A percentile compares a stretch with the other conserved stretches of the same genome.
Conservation (phyloP, 306 rosid species). For the Ammopiptanthus mongolicus region DNA sequence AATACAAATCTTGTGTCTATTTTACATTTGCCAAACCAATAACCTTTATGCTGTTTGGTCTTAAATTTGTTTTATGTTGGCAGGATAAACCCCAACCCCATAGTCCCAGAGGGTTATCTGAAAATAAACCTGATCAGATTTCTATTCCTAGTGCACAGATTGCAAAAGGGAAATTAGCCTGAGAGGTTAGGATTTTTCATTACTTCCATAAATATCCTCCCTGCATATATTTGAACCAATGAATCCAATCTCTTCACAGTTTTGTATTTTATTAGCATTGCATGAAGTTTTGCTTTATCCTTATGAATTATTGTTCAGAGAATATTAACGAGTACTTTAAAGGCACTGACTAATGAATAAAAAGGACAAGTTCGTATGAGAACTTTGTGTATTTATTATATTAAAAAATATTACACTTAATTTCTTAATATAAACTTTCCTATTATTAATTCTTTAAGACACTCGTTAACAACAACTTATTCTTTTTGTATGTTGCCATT, state of each 20-base stretch:
- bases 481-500: constrained; percentile 31
- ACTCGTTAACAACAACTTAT: too few species aligned
- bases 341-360: too few species aligned
- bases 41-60: not conserved
- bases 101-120: constrained; percentile 47
- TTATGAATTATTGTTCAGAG: too few species aligned
- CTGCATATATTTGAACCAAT: constrained; percentile 2
- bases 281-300: constrained; percentile 22
- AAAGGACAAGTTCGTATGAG: too few species aligned
- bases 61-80: constrained; percentile 10
- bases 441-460: too few species aligned
- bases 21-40: not conserved
- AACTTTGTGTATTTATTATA: too few species aligned
- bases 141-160: too few species aligned
- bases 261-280: constrained; percentile 11
- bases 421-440: too few species aligned
- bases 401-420: too few species aligned
- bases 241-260: not conserved
- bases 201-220: not conserved
- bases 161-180: constrained; percentile 36
- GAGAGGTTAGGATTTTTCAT: constrained; percentile 40
- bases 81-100: constrained; percentile 46
- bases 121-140: constrained; percentile 42
- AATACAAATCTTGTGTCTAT: constrained; percentile 10
- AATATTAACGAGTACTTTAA: too few species aligned